A percentile compares a stretch with the other conserved stretches of the same genome.
Evolutionary conservation across 1,284 basidiomycete species (phyloP).

Genomic region (Malassezia vespertilionis): DNA sequence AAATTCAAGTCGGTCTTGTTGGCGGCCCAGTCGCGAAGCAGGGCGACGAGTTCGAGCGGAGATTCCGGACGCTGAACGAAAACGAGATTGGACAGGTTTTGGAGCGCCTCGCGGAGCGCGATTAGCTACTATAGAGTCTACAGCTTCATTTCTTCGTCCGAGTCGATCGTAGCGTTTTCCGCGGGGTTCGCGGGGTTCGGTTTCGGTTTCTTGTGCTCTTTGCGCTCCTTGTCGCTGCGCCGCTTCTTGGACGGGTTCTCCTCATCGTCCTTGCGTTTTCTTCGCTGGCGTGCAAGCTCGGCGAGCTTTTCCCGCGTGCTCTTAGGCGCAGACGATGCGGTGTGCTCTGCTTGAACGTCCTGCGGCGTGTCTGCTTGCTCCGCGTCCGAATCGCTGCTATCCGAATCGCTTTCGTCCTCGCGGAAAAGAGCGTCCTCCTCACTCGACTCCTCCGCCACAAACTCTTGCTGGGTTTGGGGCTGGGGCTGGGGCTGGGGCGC

Average conservation of each 20-base stretch:
- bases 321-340: slow-evolving; percentile 3
- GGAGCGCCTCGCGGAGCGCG: slow-evolving; percentile 42
- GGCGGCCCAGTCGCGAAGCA: slow-evolving; percentile 27
- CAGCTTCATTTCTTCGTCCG: slow-evolving; percentile 36
- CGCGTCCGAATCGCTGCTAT: slow-evolving; percentile 11
- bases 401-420: slow-evolving; percentile 20
- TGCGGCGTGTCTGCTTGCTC: slow-evolving; percentile 19
- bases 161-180: slow-evolving; percentile 36
- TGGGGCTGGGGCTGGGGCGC: not conserved
- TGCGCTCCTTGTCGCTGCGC: slow-evolving; percentile 4
- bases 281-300: slow-evolving; percentile 9
- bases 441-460: slow-evolving; percentile 14
- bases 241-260: slow-evolving; percentile 7
- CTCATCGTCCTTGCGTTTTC: slow-evolving; percentile 16
- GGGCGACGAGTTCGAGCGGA: slow-evolving; percentile 19
- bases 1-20: slow-evolving; percentile 53
- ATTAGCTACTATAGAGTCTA: slow-evolving; percentile 19
- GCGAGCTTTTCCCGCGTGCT: slow-evolving; percentile 13
- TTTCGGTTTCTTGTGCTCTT: slow-evolving; percentile 21
- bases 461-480: slow-evolving; percentile 26
- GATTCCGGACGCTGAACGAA: slow-evolving; percentile 37
- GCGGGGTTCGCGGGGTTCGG: no score
- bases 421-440: slow-evolving; percentile 19
- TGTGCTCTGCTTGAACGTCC: slow-evolving; percentile 17
- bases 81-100: slow-evolving; percentile 35